A percentile compares a stretch with the other conserved stretches of the same genome.
These are phyloP conservation scores for Suillus occidentalis DNA, from an alignment of 768 basidiomycete species.

Conservation along the genomic window DNA sequence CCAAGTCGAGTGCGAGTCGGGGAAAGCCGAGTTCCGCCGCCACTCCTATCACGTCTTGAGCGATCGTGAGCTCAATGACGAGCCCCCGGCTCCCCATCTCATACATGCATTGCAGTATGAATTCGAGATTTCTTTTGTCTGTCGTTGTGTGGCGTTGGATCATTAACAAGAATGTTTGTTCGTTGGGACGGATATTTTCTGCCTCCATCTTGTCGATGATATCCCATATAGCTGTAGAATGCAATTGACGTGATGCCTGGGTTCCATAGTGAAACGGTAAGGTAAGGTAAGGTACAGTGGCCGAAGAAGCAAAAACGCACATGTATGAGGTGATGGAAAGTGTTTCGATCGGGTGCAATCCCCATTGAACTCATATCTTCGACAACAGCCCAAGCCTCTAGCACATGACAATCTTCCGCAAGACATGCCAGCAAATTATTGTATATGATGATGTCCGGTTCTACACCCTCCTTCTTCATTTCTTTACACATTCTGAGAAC, in stretches of 20 bases:
- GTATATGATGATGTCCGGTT: conserved; percentile 59
- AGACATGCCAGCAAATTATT: conserved; percentile 54
- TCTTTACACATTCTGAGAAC: conserved; percentile 32
- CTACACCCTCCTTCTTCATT: conserved; percentile 58
- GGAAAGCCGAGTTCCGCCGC: conserved; percentile 56
- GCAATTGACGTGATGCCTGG: conserved; percentile 48
- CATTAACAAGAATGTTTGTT: conserved; percentile 52
- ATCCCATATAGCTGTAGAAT: conserved; percentile 43
- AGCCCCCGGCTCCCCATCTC: conserved; percentile 55
- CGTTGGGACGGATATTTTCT: conserved; percentile 48
- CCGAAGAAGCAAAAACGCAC: conserved; percentile 37
- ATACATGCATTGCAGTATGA: conserved; percentile 60
- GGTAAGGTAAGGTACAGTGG: neutral
- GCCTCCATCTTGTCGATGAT: conserved; percentile 58
- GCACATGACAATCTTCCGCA: conserved; percentile 39
- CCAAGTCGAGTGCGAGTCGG: conserved; percentile 72
- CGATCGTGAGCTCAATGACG: conserved; percentile 47
- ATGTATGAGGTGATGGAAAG: conserved; percentile 60
- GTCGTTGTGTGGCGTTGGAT: conserved; percentile 46
- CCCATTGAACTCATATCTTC: conserved; percentile 64
- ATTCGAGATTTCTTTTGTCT: conserved; percentile 53
- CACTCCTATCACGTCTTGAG: conserved; percentile 51
- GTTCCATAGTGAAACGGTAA: conserved; percentile 14
- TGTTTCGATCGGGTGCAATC: conserved; percentile 47
- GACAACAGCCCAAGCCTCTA: conserved; percentile 63